These are phyloP conservation scores for Lactifluus subvellereus DNA, from an alignment of 768 basidiomycete genomes.

Conservation along the genomic window DNA sequence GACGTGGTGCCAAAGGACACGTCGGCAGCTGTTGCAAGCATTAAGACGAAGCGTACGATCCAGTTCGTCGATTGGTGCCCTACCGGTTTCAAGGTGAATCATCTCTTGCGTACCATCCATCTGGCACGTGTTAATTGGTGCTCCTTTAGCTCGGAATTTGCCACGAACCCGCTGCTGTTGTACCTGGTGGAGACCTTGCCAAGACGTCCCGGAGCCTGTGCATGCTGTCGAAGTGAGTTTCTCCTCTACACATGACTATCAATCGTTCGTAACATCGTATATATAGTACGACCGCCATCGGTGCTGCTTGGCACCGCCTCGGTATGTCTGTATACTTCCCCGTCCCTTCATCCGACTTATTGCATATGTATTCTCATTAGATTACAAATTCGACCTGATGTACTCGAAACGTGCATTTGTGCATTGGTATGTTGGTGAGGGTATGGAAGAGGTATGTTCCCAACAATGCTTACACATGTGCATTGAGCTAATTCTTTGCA, in stretches of 20 bases:
- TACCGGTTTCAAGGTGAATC: conserved; percentile 82
- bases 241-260: not conserved
- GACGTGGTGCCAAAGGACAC: conserved; percentile 97
- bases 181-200: conserved; percentile 93
- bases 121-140: conserved; percentile 24
- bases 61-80: conserved; percentile 99
- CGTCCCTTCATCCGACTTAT: not conserved
- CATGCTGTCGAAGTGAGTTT: conserved; percentile 84
- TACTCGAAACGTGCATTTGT: conserved; percentile 94
- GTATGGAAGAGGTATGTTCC: conserved; percentile 85
- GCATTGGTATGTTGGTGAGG: conserved; percentile 96
- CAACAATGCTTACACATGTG: not conserved
- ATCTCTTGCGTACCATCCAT: not conserved
- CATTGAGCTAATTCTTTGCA: conserved; percentile 27
- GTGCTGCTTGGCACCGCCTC: conserved; percentile 88
- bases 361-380: conserved; percentile 33
- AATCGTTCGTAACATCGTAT: conserved; percentile 8
- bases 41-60: conserved; percentile 97
- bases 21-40: conserved; percentile 83
- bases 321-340: conserved; percentile 35
- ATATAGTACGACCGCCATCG: conserved; percentile 86
- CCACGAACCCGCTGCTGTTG: conserved; percentile 88
- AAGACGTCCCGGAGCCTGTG: conserved; percentile 91
- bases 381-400: conserved; percentile 97
- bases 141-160: conserved; percentile 81